A percentile compares a stretch with the other conserved stretches of the same genome.
Evolutionary conservation across 2,329 filamentous ascomycete species (phyloP).

Genomic region (Phoma herbarum): DNA sequence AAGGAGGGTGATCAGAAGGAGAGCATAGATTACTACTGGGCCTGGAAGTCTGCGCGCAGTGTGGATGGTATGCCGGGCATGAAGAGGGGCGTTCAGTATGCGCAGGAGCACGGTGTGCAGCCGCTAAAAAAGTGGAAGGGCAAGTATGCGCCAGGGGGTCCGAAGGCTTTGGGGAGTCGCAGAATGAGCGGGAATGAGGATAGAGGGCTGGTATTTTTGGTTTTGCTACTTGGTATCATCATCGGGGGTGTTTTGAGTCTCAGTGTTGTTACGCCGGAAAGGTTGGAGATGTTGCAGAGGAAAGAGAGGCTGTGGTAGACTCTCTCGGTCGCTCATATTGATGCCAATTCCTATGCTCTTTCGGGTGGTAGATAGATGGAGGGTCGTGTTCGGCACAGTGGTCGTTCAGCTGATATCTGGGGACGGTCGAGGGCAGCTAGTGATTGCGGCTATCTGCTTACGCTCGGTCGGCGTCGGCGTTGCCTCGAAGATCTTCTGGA

Average conservation of each 20-base stretch:
- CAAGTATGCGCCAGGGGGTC: conserved; percentile 36
- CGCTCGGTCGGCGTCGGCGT: no score
- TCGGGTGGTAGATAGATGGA: no score
- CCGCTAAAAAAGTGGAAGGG: conserved; percentile 58
- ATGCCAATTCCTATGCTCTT: no score
- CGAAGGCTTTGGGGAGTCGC: conserved; percentile 16
- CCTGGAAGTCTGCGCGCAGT: conserved; percentile 54
- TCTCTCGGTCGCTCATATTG: no score
- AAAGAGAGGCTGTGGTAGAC: conserved; percentile 31
- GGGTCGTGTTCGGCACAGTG: no score
- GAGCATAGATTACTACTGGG: conserved; percentile 57
- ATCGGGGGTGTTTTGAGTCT: conserved; percentile 41
- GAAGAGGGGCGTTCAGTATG: conserved; percentile 51
- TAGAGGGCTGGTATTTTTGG: conserved; percentile 32
- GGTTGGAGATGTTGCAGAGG: conserved; percentile 31
- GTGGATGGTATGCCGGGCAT: conserved; percentile 58
- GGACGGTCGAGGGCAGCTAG: no score
- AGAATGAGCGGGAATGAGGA: conserved; percentile 8
- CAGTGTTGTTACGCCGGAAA: conserved; percentile 38
- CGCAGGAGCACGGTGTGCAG: conserved; percentile 47
- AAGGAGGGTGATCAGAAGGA: conserved; percentile 50
- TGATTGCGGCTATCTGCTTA: no score
- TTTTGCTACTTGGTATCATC: conserved; percentile 41
- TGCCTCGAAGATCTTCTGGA: no score
- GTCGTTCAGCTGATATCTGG: no score